Conservation (phyloP, 1,284 basidiomycete genomes). For the Coniferiporia weirii region DNA sequence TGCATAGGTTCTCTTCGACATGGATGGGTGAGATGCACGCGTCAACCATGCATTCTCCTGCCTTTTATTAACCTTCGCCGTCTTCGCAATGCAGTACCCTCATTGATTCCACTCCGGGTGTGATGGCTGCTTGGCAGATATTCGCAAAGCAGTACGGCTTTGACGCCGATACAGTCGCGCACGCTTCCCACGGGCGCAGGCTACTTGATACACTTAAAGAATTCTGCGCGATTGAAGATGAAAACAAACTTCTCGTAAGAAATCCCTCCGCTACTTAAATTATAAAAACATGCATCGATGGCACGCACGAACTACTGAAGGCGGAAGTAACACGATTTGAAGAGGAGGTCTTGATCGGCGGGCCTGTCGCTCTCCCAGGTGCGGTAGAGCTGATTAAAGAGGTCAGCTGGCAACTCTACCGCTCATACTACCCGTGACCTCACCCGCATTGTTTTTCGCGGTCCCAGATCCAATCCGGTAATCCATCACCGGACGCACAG, state of each 20-base stretch:
- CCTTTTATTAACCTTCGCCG: background rate
- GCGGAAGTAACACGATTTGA: constrained; percentile 61
- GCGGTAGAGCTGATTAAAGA: constrained; percentile 42
- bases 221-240: constrained; percentile 57
- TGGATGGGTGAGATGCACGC: constrained; percentile 51
- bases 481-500: constrained; percentile 10
- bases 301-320: constrained; percentile 27
- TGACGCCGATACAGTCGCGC: constrained; percentile 42
- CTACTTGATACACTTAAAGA: constrained; percentile 68
- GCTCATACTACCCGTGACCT: no score
- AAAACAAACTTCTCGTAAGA: constrained; percentile 48
- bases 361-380: constrained; percentile 51
- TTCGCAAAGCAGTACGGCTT: constrained; percentile 56
- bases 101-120: constrained; percentile 68
- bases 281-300: background rate
- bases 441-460: no score
- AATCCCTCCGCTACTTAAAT: constrained; percentile 3
- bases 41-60: constrained; percentile 11
- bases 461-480: constrained; percentile 4
- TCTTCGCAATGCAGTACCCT: constrained; percentile 43
- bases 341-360: constrained; percentile 56
- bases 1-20: constrained; percentile 57
- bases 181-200: constrained; percentile 67
- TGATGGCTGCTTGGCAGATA: constrained; percentile 55
- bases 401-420: constrained; percentile 27